Base-by-base conservation (phyloP, 2,329 filamentous ascomycete species). In the Cercospora zeae-maydis region DNA sequence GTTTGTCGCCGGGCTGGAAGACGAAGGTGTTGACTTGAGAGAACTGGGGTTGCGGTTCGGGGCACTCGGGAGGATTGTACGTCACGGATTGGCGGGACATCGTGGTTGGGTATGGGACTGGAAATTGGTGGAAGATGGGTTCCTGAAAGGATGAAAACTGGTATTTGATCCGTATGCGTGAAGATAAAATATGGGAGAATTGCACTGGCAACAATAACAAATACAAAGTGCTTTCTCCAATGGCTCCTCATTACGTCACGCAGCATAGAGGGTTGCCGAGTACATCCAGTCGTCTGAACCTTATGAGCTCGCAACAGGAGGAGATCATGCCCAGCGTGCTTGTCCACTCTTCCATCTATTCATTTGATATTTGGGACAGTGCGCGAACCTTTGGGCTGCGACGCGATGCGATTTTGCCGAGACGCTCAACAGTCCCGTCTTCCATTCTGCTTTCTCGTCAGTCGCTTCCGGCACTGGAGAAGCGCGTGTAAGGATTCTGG, bases 1-100 rank as follows among this genome's bases (percentile, higher is more conserved):
- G 59, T 21, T 58, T 63, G 24, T 67, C 60, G 45, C 65, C 56
- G 2, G 65, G 54, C 19, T 39, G 37, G 16, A 63, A 63, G 24
- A 57, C 59, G 57, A 67, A 65, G 31, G 47, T 63, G 34, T 65
- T 67, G 60, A 67, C 51, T 59, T 67, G 65, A 4, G 63, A 65
- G 58, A 67, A 67, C 47, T 65, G 65, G 11, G 65, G 65, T 33
- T 67, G 65, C 10, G 65, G 63, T 16, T 49, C 49, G 4, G 65
- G 65, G 9, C 64, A 58, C 24, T 59, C 53, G 1, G 61, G 49
- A 31, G 61, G 61, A 24, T 63, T 58, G 34, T 59, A 55, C 3
- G 61, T 59, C 13, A 37, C 27, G 11, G 57, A 58, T 54, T 59
- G 45, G 19, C 33, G 33, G 2, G 53, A 56, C 53, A 56, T 56